phyloP scores from a whole-genome alignment of 2,329 filamentous ascomycete genomes.

The Colletotrichum orchidophilum region DNA sequence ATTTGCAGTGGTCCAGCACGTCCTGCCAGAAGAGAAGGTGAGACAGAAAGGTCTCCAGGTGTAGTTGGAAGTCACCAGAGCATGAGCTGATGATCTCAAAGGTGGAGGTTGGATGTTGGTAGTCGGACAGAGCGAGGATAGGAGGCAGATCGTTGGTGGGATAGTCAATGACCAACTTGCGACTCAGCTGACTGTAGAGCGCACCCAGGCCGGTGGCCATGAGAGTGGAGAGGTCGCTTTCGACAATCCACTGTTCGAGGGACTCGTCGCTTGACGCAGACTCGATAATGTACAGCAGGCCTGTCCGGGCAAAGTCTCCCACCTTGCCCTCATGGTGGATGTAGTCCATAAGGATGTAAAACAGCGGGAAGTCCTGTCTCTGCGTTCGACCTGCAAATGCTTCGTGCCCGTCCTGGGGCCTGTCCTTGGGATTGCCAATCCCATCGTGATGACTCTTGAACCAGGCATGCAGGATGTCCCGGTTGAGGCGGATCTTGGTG shows the following conservation, averaged over 20 bases:
- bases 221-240: slow-evolving; percentile 93
- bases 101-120: slow-evolving; percentile 75
- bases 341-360: slow-evolving; percentile 95
- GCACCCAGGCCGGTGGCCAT: slow-evolving; percentile 96
- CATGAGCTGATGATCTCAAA: slow-evolving; percentile 79
- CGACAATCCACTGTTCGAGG: slow-evolving; percentile 95
- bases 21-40: slow-evolving; percentile 99
- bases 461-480: slow-evolving; percentile 88
- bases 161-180: slow-evolving; percentile 84
- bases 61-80: slow-evolving; percentile 79
- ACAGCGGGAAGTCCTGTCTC: slow-evolving; percentile 92
- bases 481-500: slow-evolving; percentile 92
- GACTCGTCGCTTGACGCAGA: slow-evolving; percentile 83
- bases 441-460: slow-evolving; percentile 71
- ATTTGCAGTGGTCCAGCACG: slow-evolving; percentile 93
- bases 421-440: slow-evolving; percentile 47
- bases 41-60: slow-evolving; percentile 92
- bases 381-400: slow-evolving; percentile 87
- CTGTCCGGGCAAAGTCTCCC: slow-evolving; percentile 95
- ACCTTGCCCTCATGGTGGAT: slow-evolving; percentile 95
- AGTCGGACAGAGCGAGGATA: slow-evolving; percentile 89
- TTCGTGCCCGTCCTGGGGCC: slow-evolving; percentile 70
- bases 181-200: slow-evolving; percentile 72
- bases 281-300: slow-evolving; percentile 94
- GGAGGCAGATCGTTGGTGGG: slow-evolving; percentile 80